Base-by-base conservation (phyloP, 2,329 filamentous ascomycete species). In the Fusarium agapanthi region DNA sequence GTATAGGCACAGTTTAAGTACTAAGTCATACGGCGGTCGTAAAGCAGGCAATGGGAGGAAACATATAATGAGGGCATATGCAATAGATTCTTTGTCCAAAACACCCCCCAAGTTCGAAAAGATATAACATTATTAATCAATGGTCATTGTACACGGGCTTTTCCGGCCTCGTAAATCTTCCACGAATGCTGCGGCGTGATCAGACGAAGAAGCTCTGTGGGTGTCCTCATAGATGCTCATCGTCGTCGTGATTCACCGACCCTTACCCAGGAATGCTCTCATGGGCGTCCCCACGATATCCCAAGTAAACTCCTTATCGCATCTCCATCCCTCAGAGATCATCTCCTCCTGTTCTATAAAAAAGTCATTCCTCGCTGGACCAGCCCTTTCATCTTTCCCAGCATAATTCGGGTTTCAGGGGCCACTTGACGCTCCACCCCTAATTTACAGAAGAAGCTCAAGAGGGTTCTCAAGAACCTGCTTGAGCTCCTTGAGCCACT, bases 401-500 rank as follows among this genome's bases (percentile, higher is more conserved):
- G 34, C 26, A 47, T 41, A 35, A 50, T 60, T 58, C 47, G 45
- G 28, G 43, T 63, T 40, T 61, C 41, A 43, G 45, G 47, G 47
- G 40, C 38, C 64, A 30, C 35, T 55, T 45, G n/a, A 55, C 20
- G 15, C 61, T 47, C 40, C 50, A 28, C 26, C 59, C 57, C 54
- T 53, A 24, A 58, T 69, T 87, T 92, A 99, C 84, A 99, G 89
- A 83, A 99, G 88, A 77, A 99, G 89, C 87, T 97, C 93, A 77
- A 99, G 89, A 76, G 96, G 96, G 89, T 97, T 98, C 91, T 99
- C 96, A 69, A 99, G 87, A 59, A 95, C 93, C 89, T 95, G 95
- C 93, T 99, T 99, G 83, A 99, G 87, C 87, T 97, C 96, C 84
- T 90, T 91, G 84, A 99, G 94, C 91, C 95, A 99, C 84, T 99